phyloP scores from a whole-genome alignment of 106 monocot genomes.

The Acanthochlamys bracteata region DNA sequence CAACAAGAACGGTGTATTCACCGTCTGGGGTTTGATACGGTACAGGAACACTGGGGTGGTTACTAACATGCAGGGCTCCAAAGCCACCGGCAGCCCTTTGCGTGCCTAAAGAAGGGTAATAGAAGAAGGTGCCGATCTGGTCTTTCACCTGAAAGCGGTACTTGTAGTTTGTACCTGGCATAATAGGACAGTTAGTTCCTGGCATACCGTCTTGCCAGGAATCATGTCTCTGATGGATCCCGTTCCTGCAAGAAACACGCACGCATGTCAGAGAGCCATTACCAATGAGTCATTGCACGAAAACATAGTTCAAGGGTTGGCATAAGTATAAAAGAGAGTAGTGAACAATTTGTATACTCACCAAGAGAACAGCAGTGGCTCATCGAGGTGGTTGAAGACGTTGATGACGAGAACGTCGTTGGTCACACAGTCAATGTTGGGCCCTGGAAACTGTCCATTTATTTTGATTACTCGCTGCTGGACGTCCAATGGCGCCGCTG shows the following conservation, averaged over 20 bases:
- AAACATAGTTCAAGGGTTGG: too few species aligned
- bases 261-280: too few species aligned
- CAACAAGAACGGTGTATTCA: neutral
- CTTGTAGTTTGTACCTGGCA: neutral
- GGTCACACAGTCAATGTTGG: constrained; percentile 34
- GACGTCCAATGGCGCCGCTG: neutral
- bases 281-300: too few species aligned
- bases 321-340: too few species aligned
- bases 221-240: neutral
- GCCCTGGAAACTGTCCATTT: constrained; percentile 39
- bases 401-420: constrained; percentile 48
- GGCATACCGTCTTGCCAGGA: constrained; percentile 1
- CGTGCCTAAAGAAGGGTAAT: neutral
- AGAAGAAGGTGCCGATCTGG: neutral
- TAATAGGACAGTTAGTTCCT: neutral
- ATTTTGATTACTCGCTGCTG: constrained; percentile 13
- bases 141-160: neutral
- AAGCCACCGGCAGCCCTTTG: neutral
- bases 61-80: neutral
- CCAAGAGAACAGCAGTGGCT: constrained; percentile 51
- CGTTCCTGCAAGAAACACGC: neutral
- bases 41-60: neutral
- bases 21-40: neutral
- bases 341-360: neutral
- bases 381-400: constrained; percentile 8